Evolutionary conservation across 345 rosid genomes (phyloP).

Genomic region (Rhizophora mangle): DNA sequence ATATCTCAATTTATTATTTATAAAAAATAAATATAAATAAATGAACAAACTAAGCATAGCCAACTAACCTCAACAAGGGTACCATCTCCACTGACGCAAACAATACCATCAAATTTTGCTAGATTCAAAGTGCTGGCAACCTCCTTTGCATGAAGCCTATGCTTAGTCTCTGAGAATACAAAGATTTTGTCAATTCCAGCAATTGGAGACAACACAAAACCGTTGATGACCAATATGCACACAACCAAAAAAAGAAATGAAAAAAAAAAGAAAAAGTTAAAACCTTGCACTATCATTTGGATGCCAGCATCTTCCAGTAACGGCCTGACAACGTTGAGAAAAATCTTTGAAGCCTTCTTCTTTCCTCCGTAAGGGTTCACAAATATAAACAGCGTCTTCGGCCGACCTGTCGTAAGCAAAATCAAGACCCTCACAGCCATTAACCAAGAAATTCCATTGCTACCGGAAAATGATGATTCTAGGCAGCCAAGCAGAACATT

Average conservation of each 20-base stretch:
- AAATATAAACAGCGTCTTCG: slow-evolving; percentile 63
- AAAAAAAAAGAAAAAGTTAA: neutral
- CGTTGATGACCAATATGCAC: neutral
- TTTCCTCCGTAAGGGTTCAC: slow-evolving; percentile 93
- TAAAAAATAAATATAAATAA: slow-evolving; percentile 4
- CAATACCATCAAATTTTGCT: slow-evolving; percentile 70
- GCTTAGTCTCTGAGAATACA: slow-evolving; percentile 57
- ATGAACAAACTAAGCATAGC: slow-evolving; percentile 10
- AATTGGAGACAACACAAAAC: neutral
- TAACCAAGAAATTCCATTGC: too few species aligned
- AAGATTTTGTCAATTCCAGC: neutral
- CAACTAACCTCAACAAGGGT: slow-evolving; percentile 84
- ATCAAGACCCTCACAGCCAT: too few species aligned
- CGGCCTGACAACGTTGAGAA: slow-evolving; percentile 65
- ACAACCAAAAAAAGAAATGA: neutral
- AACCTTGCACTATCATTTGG: slow-evolving; percentile 71
- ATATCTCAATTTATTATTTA: neutral
- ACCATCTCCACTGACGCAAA: slow-evolving; percentile 96
- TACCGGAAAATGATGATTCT: too few species aligned
- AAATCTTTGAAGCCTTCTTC: slow-evolving; percentile 61
- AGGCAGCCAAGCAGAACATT: too few species aligned
- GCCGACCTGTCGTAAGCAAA: slow-evolving; percentile 49
- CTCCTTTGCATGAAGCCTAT: slow-evolving; percentile 80
- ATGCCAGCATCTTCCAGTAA: slow-evolving; percentile 71
- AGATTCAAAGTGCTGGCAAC: slow-evolving; percentile 56